These are phyloP conservation scores for Leonotis leonurus DNA, from an alignment of 257 asterid genomes.

Conservation along the genomic window DNA sequence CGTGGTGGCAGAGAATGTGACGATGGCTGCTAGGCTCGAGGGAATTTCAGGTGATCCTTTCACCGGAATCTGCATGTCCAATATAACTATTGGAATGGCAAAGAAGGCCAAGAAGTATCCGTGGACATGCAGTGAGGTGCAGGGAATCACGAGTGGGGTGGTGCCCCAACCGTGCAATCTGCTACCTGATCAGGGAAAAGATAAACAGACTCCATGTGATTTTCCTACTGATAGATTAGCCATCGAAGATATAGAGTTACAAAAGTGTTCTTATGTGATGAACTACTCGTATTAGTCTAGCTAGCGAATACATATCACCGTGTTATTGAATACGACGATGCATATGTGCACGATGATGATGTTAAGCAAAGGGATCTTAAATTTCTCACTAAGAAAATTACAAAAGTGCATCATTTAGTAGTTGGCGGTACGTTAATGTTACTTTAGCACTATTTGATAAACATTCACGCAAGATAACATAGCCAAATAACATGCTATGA, in stretches of 20 bases:
- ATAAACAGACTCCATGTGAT: slow-evolving; percentile 38
- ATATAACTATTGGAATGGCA: slow-evolving; percentile 65
- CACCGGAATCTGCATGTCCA: slow-evolving; percentile 70
- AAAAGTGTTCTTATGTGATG: slow-evolving; percentile 42
- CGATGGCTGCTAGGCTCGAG: slow-evolving; percentile 69
- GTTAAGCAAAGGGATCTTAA: background rate
- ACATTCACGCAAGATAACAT: slow-evolving; percentile 15
- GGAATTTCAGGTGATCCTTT: slow-evolving; percentile 80
- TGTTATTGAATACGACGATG: slow-evolving; percentile 1
- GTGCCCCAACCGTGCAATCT: slow-evolving; percentile 52
- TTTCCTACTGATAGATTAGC: slow-evolving; percentile 49
- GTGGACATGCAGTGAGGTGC: slow-evolving; percentile 57
- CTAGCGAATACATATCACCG: too few species aligned
- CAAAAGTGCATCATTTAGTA: slow-evolving; percentile 6
- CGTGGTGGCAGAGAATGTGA: slow-evolving; percentile 66
- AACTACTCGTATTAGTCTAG: slow-evolving; percentile 17
- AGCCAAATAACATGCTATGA: slow-evolving; percentile 10
- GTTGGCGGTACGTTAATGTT: background rate
- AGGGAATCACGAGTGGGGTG: slow-evolving; percentile 54
- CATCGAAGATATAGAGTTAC: slow-evolving; percentile 45
- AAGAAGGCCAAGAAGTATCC: slow-evolving; percentile 63
- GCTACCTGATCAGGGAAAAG: slow-evolving; percentile 45
- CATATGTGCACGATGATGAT: too few species aligned
- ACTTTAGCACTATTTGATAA: slow-evolving; percentile 25
- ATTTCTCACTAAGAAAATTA: slow-evolving; percentile 17